Evolutionary conservation across 2,329 filamentous ascomycete species (phyloP), one percentile per base, ranked within the genome.

Genomic region (Neocucurbitaria cava): DNA sequence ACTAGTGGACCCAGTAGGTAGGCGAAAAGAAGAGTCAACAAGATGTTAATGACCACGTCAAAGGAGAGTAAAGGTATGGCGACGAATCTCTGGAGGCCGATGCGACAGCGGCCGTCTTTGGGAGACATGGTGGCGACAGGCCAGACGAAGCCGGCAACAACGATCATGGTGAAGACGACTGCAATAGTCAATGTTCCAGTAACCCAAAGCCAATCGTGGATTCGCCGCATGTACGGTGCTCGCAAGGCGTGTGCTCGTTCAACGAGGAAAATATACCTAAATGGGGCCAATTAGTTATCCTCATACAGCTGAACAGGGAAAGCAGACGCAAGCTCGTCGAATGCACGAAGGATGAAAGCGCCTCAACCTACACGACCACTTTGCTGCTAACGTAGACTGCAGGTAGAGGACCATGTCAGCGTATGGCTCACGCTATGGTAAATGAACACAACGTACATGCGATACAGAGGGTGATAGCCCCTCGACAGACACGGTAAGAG

Each of bases 241-340:
- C 76, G 69, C 15, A 79, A 59, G 6, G 70, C 69, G 54, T 79
- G 77, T 9, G 71, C 69, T 21, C 78, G 66, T 53, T 80, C 78
- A 21, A 79, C 69, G 1, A 80, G 68, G 52, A 79, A 79, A 4
- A 78, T 55, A 49, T 79, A 78, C 63, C 73, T 74, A 20, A 3
- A 46, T 9, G 8, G 20, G 7, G 1, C 3, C 4, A 28, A n/a
- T 58, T 13, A 36, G n/a, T 7, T 11, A 10, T 23, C 8, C 17
- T 21, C 3, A n/a, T 39, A 9, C 6, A 10, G 8, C 9, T 21
- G 7, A 11, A 13, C 2, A 21, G n/a, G 9, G 20, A 3, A 40
- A n/a, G 10, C 3, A 24, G 38, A n/a, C 13, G 17, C 23, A 42
- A n/a, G 5, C 20, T 21, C 17, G 23, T n/a, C 13, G 31, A 10